These are phyloP conservation scores for Penicillium dipodomyicola DNA, from an alignment of 495 filamentous ascomycete genomes.

Conservation along the genomic window DNA sequence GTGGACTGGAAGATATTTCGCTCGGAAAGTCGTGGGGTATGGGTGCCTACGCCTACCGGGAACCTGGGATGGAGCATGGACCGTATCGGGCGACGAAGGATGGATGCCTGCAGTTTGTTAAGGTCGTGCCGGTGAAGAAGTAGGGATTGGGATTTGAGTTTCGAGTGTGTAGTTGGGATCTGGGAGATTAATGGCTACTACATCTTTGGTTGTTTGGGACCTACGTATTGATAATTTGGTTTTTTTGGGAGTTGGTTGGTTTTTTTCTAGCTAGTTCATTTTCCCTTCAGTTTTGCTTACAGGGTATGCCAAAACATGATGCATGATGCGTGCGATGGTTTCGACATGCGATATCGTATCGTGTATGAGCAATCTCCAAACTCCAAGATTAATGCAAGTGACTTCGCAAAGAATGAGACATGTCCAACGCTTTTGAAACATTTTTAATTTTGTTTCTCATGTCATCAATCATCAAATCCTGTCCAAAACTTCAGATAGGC, in stretches of 20 bases:
- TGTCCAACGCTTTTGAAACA: slow-evolving; percentile 5
- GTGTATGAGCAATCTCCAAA: neutral
- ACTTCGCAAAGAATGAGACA: neutral
- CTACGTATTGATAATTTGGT: neutral
- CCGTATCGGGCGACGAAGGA: slow-evolving; percentile 21
- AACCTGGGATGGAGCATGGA: slow-evolving; percentile 26
- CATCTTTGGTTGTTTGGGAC: neutral
- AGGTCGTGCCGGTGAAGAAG: slow-evolving; percentile 11
- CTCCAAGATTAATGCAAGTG: neutral
- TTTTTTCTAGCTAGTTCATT: neutral
- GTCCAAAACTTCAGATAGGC: neutral
- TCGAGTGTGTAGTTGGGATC: neutral
- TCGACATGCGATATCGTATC: neutral
- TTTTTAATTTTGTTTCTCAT: slow-evolving; percentile 1
- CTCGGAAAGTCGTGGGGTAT: slow-evolving; percentile 22
- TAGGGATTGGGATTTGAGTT: neutral
- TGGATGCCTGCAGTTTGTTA: slow-evolving; percentile 29
- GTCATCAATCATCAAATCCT: slow-evolving; percentile 10
- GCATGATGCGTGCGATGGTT: neutral
- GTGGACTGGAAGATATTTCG: slow-evolving; percentile 25
- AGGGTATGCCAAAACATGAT: neutral
- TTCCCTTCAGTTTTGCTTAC: neutral
- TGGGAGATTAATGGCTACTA: neutral
- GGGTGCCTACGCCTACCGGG: slow-evolving; percentile 26
- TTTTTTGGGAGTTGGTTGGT: neutral